Evolutionary conservation across 2,329 filamentous ascomycete genomes (phyloP).

Genomic region (Alternaria arborescens): DNA sequence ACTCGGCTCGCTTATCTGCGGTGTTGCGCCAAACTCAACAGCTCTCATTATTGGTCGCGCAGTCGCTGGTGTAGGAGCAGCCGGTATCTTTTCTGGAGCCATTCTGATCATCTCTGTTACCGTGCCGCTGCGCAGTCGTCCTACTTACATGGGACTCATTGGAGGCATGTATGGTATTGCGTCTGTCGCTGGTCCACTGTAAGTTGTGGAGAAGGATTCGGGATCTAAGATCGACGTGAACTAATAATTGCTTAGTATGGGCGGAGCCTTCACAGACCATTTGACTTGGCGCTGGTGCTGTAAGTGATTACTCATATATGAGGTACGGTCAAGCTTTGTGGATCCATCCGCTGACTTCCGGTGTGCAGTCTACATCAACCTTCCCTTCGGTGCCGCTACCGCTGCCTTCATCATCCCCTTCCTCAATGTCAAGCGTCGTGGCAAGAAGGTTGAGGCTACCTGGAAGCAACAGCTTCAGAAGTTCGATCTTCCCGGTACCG

Average conservation of each 20-base stretch:
- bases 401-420: conserved; percentile 53
- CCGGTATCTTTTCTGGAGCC: conserved; percentile 61
- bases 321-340: not conserved
- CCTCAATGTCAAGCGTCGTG: conserved; percentile 46
- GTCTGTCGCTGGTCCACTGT: conserved; percentile 58
- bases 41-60: conserved; percentile 63
- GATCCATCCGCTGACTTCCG: not conserved
- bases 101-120: conserved; percentile 57
- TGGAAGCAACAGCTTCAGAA: conserved; percentile 53
- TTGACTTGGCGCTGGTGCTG: conserved; percentile 59
- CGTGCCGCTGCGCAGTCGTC: conserved; percentile 57
- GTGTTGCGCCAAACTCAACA: conserved; percentile 58
- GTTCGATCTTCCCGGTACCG: conserved; percentile 58
- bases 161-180: conserved; percentile 61
- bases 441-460: conserved; percentile 43
- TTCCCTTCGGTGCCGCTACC: conserved; percentile 60
- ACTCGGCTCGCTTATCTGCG: conserved; percentile 62
- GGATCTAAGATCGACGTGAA: conserved; percentile 16
- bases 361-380: conserved; percentile 50
- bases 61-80: conserved; percentile 60
- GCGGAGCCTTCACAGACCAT: conserved; percentile 57
- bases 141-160: conserved; percentile 59
- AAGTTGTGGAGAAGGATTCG: conserved; percentile 23
- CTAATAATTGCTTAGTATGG: conserved; percentile 46
- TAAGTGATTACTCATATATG: not conserved